These are phyloP conservation scores for Porcisia hertigi DNA, from an alignment of 208 protist species.

Conservation along the genomic window DNA sequence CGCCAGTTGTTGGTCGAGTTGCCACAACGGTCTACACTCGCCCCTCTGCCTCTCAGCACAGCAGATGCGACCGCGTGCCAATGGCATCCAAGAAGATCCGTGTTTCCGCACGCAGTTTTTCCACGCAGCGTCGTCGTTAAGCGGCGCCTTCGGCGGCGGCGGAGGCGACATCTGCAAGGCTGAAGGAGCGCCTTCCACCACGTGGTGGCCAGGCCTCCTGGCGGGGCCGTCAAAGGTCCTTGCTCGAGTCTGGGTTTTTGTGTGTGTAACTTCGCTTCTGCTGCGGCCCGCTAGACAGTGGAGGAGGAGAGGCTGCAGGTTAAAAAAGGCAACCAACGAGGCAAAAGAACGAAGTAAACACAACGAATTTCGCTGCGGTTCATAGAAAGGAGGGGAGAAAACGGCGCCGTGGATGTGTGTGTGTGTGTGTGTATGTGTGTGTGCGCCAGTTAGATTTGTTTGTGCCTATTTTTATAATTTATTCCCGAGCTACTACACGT, in stretches of 20 bases:
- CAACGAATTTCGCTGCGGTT: not conserved
- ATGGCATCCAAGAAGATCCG: conserved; percentile 35
- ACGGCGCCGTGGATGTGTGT: not conserved
- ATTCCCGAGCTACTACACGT: not conserved
- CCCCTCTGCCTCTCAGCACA: conserved; percentile 2
- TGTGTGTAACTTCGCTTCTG: not conserved
- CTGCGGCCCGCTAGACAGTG: not conserved
- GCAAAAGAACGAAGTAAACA: not conserved
- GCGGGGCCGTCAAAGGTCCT: not conserved
- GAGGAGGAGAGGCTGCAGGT: not conserved
- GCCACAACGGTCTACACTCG: conserved; percentile 3
- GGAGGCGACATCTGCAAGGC: not conserved
- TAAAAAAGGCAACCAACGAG: not conserved
- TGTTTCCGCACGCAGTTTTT: conserved; percentile 14
- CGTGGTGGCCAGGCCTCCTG: not conserved
- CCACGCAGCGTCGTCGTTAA: conserved; percentile 18
- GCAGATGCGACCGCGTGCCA: not conserved
- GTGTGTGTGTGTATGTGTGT: not conserved
- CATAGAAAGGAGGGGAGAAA: not conserved
- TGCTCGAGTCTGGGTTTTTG: not conserved
- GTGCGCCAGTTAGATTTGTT: not conserved
- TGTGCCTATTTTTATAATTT: not conserved
- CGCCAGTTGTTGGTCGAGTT: conserved; percentile 5
- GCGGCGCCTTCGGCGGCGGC: not conserved
- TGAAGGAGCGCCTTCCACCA: not conserved